phyloP scores from a whole-genome alignment of 345 rosid species.

The Gossypium arboreum region DNA sequence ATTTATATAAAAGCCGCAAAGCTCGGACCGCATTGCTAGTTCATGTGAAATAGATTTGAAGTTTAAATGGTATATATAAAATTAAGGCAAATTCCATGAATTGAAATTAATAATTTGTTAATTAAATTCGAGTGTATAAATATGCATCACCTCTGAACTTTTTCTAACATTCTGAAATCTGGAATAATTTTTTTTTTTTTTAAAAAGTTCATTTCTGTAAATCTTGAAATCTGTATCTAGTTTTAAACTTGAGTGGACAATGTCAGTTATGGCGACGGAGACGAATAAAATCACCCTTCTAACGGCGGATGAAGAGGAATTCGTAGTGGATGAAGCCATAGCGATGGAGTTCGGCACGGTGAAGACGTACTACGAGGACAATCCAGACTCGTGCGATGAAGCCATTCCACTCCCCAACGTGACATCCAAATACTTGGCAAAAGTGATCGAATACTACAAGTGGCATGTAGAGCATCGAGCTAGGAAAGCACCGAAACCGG shows the following conservation, averaged over 20 bases:
- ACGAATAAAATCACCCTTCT: slow-evolving; percentile 13
- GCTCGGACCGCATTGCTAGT: no score
- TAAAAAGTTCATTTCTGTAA: no score
- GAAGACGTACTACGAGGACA: slow-evolving; percentile 13
- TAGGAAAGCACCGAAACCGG: neutral
- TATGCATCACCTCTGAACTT: neutral
- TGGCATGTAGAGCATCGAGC: slow-evolving; percentile 6
- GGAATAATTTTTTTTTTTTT: no score
- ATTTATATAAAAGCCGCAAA: no score
- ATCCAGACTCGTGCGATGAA: neutral
- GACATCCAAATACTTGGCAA: neutral
- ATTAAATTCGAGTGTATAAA: neutral
- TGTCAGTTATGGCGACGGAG: neutral
- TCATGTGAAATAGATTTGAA: no score
- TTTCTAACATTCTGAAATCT: neutral
- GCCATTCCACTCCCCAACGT: slow-evolving; percentile 17
- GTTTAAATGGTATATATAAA: neutral
- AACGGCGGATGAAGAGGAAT: slow-evolving; percentile 3
- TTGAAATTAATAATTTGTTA: neutral
- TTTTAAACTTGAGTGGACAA: neutral
- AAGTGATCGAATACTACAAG: slow-evolving; percentile 25
- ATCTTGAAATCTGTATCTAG: no score
- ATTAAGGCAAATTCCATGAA: neutral
- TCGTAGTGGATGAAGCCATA: slow-evolving; percentile 12
- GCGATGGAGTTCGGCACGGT: slow-evolving; percentile 17